phyloP scores from a whole-genome alignment of 257 asterid species.

The Solanum clarkiae region DNA sequence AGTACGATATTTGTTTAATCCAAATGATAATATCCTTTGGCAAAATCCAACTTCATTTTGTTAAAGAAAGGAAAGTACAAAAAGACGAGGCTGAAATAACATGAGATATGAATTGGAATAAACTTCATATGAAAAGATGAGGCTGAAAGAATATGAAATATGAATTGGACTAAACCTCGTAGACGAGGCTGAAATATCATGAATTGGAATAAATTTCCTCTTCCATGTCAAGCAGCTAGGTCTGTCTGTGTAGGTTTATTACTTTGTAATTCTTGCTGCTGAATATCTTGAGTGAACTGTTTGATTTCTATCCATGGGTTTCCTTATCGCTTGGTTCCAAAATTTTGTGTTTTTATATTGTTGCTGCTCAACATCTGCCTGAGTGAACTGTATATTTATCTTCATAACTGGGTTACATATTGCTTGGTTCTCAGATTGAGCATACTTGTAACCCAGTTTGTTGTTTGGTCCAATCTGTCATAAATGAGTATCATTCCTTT shows the following conservation, averaged over 20 bases:
- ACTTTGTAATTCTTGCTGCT: neutral
- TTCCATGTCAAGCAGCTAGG: neutral
- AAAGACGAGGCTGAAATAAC: neutral
- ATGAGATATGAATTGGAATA: neutral
- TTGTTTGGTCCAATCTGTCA: neutral
- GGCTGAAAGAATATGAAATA: neutral
- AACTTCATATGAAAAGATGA: neutral
- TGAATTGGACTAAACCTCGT: neutral
- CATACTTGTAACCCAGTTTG: neutral
- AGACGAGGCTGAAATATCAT: neutral
- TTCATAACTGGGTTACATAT: neutral
- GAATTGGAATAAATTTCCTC: neutral
- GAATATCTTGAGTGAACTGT: neutral
- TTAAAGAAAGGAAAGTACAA: neutral
- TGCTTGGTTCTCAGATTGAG: neutral
- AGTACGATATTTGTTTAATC: slow-evolving; percentile 21
- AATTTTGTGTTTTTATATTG: neutral
- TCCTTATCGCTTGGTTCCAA: neutral
- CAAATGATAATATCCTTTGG: neutral
- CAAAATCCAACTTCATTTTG: neutral
- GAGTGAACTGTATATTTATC: neutral
- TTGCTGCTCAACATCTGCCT: neutral
- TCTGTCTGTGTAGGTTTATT: neutral
- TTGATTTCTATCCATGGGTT: neutral
- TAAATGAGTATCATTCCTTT: neutral